A percentile compares a stretch with the other conserved stretches of the same genome.
phyloP scores from a whole-genome alignment of 106 monocot species.

The Amphibolis antarctica region DNA sequence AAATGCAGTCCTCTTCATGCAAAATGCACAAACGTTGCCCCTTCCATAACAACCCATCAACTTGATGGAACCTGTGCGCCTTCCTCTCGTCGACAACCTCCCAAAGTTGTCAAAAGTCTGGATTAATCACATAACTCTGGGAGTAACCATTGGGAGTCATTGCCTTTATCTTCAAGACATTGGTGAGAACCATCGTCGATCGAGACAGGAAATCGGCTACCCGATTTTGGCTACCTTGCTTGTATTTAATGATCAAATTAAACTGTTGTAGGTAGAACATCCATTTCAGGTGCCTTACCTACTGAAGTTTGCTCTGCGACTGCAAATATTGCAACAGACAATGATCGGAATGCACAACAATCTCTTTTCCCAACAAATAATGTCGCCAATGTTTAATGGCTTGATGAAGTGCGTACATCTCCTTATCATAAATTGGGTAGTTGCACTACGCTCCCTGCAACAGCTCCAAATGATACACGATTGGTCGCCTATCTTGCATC shows the following conservation, averaged over 20 bases:
- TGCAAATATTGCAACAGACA: background rate
- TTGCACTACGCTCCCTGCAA: background rate
- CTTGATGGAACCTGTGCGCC: background rate
- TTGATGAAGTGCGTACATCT: background rate
- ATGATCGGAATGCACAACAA: background rate
- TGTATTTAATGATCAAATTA: constrained; percentile 6
- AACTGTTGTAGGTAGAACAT: constrained; percentile 1
- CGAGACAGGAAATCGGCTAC: background rate
- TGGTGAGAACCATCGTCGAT: background rate
- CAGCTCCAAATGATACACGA: background rate
- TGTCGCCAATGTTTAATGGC: background rate
- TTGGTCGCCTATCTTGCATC: background rate
- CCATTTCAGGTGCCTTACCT: background rate
- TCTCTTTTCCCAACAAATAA: background rate
- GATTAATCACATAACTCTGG: background rate
- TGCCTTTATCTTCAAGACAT: background rate
- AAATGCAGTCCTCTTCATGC: background rate
- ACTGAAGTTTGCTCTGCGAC: background rate
- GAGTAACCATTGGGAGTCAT: background rate
- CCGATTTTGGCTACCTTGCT: background rate
- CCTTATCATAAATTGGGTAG: constrained; percentile 7
- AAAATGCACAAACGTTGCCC: background rate
- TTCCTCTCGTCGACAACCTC: background rate
- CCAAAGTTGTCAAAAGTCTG: background rate
- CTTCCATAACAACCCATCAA: background rate